Base-by-base conservation (phyloP, 164 flowering plant species). In the Dillenia turbinata region DNA sequence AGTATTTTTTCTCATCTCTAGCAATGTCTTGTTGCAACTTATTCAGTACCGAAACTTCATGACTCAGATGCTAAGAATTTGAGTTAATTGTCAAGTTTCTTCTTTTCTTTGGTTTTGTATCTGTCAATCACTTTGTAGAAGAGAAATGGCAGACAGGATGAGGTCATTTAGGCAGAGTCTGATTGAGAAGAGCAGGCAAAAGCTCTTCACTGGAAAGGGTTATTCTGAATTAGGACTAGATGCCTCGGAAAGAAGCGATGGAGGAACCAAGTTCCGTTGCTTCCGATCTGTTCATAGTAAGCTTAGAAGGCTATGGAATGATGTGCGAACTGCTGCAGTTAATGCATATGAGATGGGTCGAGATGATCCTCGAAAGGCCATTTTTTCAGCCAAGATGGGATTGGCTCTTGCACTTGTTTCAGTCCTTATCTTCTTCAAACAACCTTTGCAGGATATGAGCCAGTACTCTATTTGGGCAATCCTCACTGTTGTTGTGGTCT, bases 401-500 rank as follows among this genome's bases (percentile, higher is more conserved):
- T 19, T 90, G n/a, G 78, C 96, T 0, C 69, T 92, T 44, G 67
- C 81, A 0, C 17, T 88, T 33, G 67, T 81, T 2, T 84, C 98
- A 0, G 46, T 90, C 16, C 70, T 90, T n/a, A 84, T 92, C 10
- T 90, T 86, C 73, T 68, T 83, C 22, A 82, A 80, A 69, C 79
- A 77, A 50, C 95, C 96, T 0, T 50, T 84, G 16, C 45, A 70
- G 52, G 81, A 77, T 53, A 60, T 82, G 8, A 57, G 80, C 49
- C 75, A 69, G 59, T 80, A 81, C 53, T 79, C 92, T 0, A 76
- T 88, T 48, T 92, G 98, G 98, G 95, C 91, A 2, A 75, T 92
- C 43, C 78, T 92, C 22, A 88, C 96, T 2, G 93, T 92, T 19
- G 83, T 92, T 9, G 92, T 90, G 5, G 85, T 81, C 58, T 92